Percentiles rank a stretch among this genome's conserved stretches.
These are phyloP conservation scores for Pseudogymnoascus sp. DNA, from an alignment of 2,329 filamentous ascomycete genomes.

Conservation along the genomic window DNA sequence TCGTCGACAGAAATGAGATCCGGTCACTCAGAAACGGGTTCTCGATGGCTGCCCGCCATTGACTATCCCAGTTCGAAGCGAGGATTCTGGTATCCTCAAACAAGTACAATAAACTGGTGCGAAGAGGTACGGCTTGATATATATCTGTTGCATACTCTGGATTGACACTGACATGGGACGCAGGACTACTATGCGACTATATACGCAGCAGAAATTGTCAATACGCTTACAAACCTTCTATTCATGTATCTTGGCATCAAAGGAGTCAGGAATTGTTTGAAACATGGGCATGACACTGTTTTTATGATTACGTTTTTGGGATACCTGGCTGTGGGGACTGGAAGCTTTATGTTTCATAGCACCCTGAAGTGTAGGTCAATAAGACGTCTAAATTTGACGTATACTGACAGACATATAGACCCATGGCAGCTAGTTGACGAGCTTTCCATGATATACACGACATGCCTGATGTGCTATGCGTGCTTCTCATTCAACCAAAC, in stretches of 20 bases:
- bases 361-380: constrained; percentile 32
- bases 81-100: constrained; percentile 62
- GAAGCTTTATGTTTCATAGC: constrained; percentile 33
- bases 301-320: constrained; percentile 58
- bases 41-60: constrained; percentile 10
- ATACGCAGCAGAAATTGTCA: constrained; percentile 71
- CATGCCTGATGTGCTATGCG: constrained; percentile 60
- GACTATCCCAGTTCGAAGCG: constrained; percentile 28
- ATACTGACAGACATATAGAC: constrained; percentile 33
- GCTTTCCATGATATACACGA: constrained; percentile 65
- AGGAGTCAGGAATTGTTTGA: constrained; percentile 65
- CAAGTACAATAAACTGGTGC: constrained; percentile 69
- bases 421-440: constrained; percentile 66
- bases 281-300: constrained; percentile 64
- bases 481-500: constrained; percentile 55
- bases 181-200: constrained; percentile 69
- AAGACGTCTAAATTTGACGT: not conserved
- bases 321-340: constrained; percentile 31
- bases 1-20: not conserved
- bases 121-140: constrained; percentile 52
- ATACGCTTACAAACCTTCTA: constrained; percentile 71
- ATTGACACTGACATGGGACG: constrained; percentile 13
- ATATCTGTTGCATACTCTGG: not conserved
- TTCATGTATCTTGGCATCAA: constrained; percentile 72
- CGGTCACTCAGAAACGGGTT: not conserved